Percentiles rank a stretch among this genome's conserved stretches.
phyloP scores from a whole-genome alignment of 2,329 filamentous ascomycete species.

The Fusarium multiceps region DNA sequence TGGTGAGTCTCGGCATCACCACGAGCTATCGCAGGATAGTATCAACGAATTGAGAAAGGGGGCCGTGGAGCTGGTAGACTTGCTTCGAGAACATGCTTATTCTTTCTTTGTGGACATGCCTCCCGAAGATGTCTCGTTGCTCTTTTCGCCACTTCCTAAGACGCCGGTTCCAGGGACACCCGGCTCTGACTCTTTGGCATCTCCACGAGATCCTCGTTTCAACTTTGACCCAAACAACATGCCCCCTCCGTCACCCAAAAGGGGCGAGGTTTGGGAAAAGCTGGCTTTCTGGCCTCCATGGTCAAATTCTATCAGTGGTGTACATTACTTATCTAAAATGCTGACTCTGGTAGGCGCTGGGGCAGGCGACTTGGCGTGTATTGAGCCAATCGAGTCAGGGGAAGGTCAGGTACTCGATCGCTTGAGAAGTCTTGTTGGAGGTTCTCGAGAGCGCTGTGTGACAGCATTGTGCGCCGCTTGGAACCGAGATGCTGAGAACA shows the following conservation, averaged over 20 bases:
- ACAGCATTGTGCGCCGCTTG: conserved; percentile 89
- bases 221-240: conserved; percentile 82
- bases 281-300: conserved; percentile 96
- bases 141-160: conserved; percentile 83
- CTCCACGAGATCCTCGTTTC: conserved; percentile 78
- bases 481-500: conserved; percentile 93
- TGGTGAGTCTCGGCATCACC: conserved; percentile 82
- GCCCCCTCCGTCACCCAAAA: conserved; percentile 79
- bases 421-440: conserved; percentile 79
- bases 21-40: conserved; percentile 79
- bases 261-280: conserved; percentile 90
- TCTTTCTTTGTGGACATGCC: conserved; percentile 89
- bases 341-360: conserved; percentile 86
- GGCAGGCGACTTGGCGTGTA: conserved; percentile 83
- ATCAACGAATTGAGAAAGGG: conserved; percentile 79
- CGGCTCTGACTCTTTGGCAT: conserved; percentile 56
- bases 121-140: conserved; percentile 86
- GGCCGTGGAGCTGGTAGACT: conserved; percentile 81
- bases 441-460: conserved; percentile 85
- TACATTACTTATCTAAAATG: conserved; percentile 87
- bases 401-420: conserved; percentile 73
- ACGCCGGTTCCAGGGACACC: conserved; percentile 56
- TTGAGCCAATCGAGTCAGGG: conserved; percentile 71
- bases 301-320: conserved; percentile 91
- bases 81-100: conserved; percentile 82